phyloP scores from a whole-genome alignment of 371 early-diverging fungal species.

The Mortierella sp. region DNA sequence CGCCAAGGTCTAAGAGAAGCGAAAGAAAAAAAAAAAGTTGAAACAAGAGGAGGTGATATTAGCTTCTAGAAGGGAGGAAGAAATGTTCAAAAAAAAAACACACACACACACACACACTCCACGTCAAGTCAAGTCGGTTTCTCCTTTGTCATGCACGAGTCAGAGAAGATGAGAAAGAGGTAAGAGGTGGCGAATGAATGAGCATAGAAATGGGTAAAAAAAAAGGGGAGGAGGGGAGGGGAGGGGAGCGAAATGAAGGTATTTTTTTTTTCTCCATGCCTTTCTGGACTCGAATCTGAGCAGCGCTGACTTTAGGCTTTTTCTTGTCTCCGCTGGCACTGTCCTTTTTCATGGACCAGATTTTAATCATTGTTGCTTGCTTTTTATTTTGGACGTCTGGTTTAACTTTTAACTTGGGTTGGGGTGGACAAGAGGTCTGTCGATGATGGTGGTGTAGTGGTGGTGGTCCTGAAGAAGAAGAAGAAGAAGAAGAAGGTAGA shows the following conservation, averaged over 20 bases:
- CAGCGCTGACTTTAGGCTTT: slow-evolving; percentile 88
- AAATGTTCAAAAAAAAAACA: neutral
- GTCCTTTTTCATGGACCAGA: slow-evolving; percentile 89
- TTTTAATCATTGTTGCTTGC: slow-evolving; percentile 83
- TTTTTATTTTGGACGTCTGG: neutral
- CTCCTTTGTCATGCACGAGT: neutral
- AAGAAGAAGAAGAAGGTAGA: neutral
- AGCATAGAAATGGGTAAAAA: neutral
- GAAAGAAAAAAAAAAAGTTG: neutral
- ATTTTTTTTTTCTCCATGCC: slow-evolving; percentile 57
- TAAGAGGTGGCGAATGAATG: neutral
- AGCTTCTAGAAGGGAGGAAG: neutral
- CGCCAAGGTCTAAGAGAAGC: slow-evolving; percentile 78
- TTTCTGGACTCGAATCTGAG: slow-evolving; percentile 93
- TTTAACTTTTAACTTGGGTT: no score
- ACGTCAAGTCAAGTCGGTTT: neutral
- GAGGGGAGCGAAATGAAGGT: slow-evolving; percentile 1
- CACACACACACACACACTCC: no score
- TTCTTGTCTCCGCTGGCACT: slow-evolving; percentile 78
- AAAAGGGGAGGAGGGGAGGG: neutral
- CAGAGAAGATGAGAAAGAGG: neutral
- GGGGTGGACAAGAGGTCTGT: no score
- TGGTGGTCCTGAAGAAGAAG: neutral
- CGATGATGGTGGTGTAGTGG: neutral
- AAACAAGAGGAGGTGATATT: neutral